Evolutionary conservation across 2,329 filamentous ascomycete genomes (phyloP), one percentile per base, ranked within the genome.

Genomic region (Cercospora sp.): DNA sequence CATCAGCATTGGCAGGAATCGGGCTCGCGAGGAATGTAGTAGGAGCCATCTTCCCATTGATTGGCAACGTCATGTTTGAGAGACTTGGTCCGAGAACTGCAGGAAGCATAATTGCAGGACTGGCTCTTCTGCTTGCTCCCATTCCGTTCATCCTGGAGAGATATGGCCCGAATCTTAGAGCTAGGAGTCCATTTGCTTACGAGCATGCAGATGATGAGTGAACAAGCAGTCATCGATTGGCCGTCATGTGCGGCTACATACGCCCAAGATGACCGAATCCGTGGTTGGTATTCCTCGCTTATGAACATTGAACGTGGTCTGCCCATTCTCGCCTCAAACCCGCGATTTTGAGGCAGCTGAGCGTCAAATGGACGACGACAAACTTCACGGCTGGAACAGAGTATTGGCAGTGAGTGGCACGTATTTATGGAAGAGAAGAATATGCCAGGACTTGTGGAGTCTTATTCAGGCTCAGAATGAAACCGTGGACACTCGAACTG

Each of bases 1-100:
- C 80, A 9, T 79, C 77, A 13, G 80, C 80, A 1, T 73, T 82
- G 26, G 80, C 80, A n/a, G 80, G 79, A 0, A 79, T 82, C 10
- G 79, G 79, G 7, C 68, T 82, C 5, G 72, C 79, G 10, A 72
- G 79, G 3, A 81, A 81, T 67, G 55, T 80, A 0, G 78, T 78
- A 33, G 79, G 77, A 0, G 81, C 78, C 7, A 64, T 75, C 5
- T 78, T 83, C 30, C 81, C 80, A 0, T 70, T 83, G 1, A 80
- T 83, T 28, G 79, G 73, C n/a, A 73, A 70, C 1, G 75, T 79
- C 16, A 82, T 73, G 70, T 83, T 81, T 66, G 62, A 68, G 20
- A 71, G 67, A 0, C 64, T 83, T 4, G 81, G 80, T 0, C 73
- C 78, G 0, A 83, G 82, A 63, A 66, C 77, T 45, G 81, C 81